phyloP scores from a whole-genome alignment of 139 green algal species.

The Tetratostichococcus sp. region DNA sequence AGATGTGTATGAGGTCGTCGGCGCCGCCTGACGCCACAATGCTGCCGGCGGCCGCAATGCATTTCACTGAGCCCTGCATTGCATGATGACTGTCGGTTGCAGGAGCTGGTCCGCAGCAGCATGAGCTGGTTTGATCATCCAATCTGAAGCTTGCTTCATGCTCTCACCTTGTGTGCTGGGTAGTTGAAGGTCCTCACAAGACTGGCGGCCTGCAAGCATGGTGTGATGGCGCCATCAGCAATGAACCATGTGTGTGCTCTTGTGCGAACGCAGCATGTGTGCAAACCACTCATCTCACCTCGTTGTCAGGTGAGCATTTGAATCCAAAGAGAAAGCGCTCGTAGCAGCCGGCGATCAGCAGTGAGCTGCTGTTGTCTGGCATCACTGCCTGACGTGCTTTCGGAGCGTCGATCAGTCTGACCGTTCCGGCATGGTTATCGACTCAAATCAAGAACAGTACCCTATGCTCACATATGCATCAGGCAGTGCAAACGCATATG shows the following conservation, averaged over 20 bases:
- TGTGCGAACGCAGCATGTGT: not conserved
- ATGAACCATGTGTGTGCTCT: too few relatives aligned
- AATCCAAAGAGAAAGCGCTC: conserved; percentile 83
- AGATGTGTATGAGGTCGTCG: conserved; percentile 79
- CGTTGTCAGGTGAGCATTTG: not conserved
- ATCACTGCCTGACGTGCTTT: too few relatives aligned
- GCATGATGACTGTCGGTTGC: not conserved
- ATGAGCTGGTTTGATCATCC: too few relatives aligned
- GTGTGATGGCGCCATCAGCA: not conserved
- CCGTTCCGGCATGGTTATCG: too few relatives aligned
- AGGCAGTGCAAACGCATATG: too few relatives aligned
- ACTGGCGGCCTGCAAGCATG: not conserved
- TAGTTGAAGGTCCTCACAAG: conserved; percentile 48
- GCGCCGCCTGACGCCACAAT: conserved; percentile 66
- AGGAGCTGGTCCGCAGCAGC: too few relatives aligned
- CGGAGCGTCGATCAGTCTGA: too few relatives aligned
- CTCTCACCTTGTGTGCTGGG: conserved; percentile 50
- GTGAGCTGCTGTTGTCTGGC: conserved; percentile 13
- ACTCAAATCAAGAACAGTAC: too few relatives aligned
- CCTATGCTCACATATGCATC: too few relatives aligned
- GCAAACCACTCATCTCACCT: not conserved
- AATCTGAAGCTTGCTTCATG: not conserved
- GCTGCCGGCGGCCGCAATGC: conserved; percentile 46
- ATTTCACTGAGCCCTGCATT: conserved; percentile 65
- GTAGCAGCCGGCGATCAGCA: conserved; percentile 68